Evolutionary conservation across 257 asterid genomes (phyloP), one percentile per base, ranked within the genome.

Genomic region (Coffea eugenioides): DNA sequence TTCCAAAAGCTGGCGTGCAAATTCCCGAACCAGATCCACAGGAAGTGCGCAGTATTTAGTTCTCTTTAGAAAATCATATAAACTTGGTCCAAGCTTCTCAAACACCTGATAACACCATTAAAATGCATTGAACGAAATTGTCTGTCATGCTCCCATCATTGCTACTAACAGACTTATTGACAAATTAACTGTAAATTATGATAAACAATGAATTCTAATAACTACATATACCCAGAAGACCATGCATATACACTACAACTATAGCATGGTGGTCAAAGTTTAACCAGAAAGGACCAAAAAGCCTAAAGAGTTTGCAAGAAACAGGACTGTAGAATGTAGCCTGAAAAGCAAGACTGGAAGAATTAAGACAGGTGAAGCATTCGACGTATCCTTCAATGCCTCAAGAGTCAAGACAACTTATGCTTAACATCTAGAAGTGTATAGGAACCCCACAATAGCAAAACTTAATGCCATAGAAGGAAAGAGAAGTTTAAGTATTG

Each of bases 41-140:
- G 97, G 98, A 89, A 92, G 91, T 85, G 99, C 88, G 85, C 91
- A 90, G 83, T 95, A 90, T 89, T 89, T 95, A 90, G 92, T 95
- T 90, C 90, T 95, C 95, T 92, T 92, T 85, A 93, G 97, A 87
- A 95, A 90, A 90, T 91, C 98, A 80, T 93, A 95, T 88, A 95
- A 92, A 89, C 98, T 93, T 87, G 98, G 98, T 80, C 98, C 98
- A 89, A 95, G 98, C 97, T 89, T 95, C 98, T 95, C 98, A 90
- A 95, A 95, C 74, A 95, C 98, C 98, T 95, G 97, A 84, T 87
- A 88, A 88, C 80, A 93, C 88, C 98, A 93, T 90, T 87, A 86
- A 87, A 87, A 88, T 86, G 85, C 87, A 93, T 89, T 73, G 91
- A 87, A 84, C 84, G 84, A 77, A 89, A 85, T 82, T 83, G 78